These are phyloP conservation scores for Boletus fagicola DNA, from an alignment of 768 basidiomycete species.

Conservation along the genomic window DNA sequence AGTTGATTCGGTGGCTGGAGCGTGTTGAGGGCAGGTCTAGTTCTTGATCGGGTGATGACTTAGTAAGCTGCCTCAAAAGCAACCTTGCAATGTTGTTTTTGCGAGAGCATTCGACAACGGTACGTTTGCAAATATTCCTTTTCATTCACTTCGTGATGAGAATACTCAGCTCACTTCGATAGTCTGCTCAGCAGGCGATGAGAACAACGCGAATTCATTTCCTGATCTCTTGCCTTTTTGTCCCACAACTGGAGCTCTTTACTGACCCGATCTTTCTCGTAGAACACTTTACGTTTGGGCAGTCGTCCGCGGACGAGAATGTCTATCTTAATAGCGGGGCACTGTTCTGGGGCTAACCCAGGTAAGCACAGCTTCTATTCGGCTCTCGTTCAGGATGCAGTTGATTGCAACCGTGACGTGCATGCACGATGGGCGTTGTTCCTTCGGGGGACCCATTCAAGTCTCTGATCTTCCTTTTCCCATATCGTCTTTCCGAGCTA, in stretches of 20 bases:
- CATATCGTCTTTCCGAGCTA: conserved; percentile 11
- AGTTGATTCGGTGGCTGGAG: conserved; percentile 28
- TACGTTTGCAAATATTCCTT: neutral
- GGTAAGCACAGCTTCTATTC: conserved; percentile 15
- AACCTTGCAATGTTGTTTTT: neutral
- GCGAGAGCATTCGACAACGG: neutral
- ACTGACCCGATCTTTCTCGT: conserved; percentile 1
- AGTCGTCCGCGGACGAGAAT: neutral
- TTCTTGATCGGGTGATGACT: neutral
- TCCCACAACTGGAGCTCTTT: neutral
- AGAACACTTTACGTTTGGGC: neutral
- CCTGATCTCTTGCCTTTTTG: conserved; percentile 34
- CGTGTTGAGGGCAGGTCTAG: conserved; percentile 25
- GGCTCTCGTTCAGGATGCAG: conserved; percentile 41
- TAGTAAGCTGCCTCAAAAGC: neutral
- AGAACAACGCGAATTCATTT: conserved; percentile 48
- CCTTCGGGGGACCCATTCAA: conserved; percentile 81
- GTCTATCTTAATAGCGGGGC: too few relatives aligned
- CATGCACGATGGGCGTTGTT: conserved; percentile 56
- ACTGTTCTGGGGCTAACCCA: neutral
- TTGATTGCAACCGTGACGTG: conserved; percentile 55
- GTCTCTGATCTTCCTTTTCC: conserved; percentile 55
- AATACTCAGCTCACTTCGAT: conserved; percentile 70
- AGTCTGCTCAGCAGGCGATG: conserved; percentile 44
- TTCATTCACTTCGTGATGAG: conserved; percentile 27